Base-by-base conservation (phyloP, 345 rosid genomes). In the Lepidium africanum region DNA sequence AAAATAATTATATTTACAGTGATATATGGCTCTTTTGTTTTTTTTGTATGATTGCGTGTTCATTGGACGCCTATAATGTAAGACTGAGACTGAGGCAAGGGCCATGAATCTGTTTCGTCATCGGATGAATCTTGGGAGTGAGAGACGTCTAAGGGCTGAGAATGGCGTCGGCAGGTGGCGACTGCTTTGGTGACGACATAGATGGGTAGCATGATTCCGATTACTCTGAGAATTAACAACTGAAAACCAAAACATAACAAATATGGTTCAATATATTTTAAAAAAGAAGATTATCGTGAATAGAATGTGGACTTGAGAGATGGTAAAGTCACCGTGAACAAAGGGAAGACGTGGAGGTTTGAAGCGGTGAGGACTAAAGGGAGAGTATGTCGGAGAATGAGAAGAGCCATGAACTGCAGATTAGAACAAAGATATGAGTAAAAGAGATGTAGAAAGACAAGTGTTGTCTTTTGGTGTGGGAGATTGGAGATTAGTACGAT, bases 381-480 rank as follows among this genome's bases (percentile, higher is more conserved):
- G 10, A 92, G 96, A 7, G 89, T 68, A 45, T 89, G 92, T 54
- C 98, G 77, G 42, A 87, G 71, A 77, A 89, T 70, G 76, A 92
- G 80, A 68, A 92, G 92, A 77, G 87, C 63, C 90, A 84, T 81
- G 70, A 92, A 85, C 98, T 92, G 88, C 85, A 69, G 12, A 45
- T 46, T 10, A n/a, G 46, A 23, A 27, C 9, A 43, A 6, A 66
- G 67, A 35, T 40, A 66, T 52, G 48, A 75, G 69, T 59, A 11
- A 45, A 7, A 6, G 3, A 59, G 57, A 30, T 30, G 33, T 30
- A 30, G 1, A 5, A 30, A 63, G 42, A 58, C 14, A 32, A 40
- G 16, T 38, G 14, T 36, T 16, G 33, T 38, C 43, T 39, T 56
- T 30, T 33, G 37, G 27, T 30, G 5, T 0, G 59, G 8, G 42